Evolutionary conservation across 306 rosid species (phyloP).

Genomic region (Quercus dentata): DNA sequence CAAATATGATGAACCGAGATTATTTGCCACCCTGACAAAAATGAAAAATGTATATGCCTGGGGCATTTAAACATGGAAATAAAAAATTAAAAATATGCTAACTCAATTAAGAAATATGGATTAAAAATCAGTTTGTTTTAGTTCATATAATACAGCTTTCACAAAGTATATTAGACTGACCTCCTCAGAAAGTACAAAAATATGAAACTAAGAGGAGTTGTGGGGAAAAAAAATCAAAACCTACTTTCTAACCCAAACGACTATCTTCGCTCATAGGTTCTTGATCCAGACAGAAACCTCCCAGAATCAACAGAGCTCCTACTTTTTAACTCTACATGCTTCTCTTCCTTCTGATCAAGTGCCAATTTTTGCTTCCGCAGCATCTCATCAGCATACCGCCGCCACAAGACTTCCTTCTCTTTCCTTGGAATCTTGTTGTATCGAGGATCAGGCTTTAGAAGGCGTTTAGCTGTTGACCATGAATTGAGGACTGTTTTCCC

Average conservation of each 20-base stretch:
- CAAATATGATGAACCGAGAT: not conserved
- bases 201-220: not conserved
- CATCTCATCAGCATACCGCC: conserved; percentile 62
- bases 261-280: conserved; percentile 50
- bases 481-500: conserved; percentile 80
- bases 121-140: not conserved
- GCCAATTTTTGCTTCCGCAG: conserved; percentile 60
- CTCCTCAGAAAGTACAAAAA: not conserved
- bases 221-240: not conserved
- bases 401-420: conserved; percentile 86
- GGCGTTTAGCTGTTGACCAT: conserved; percentile 85
- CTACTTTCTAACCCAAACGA: not conserved
- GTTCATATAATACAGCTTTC: not conserved
- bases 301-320: conserved; percentile 48
- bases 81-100: too few species aligned
- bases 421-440: conserved; percentile 72
- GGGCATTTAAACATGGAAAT: not conserved
- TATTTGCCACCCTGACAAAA: not conserved
- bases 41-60: not conserved
- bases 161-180: not conserved
- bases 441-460: conserved; percentile 69
- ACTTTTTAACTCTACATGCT: conserved; percentile 44
- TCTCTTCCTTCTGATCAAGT: conserved; percentile 58
- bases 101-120: not conserved
- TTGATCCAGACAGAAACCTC: conserved; percentile 41